phyloP scores from a whole-genome alignment of 805 yeast species.

The Starmera dryadoides region DNA sequence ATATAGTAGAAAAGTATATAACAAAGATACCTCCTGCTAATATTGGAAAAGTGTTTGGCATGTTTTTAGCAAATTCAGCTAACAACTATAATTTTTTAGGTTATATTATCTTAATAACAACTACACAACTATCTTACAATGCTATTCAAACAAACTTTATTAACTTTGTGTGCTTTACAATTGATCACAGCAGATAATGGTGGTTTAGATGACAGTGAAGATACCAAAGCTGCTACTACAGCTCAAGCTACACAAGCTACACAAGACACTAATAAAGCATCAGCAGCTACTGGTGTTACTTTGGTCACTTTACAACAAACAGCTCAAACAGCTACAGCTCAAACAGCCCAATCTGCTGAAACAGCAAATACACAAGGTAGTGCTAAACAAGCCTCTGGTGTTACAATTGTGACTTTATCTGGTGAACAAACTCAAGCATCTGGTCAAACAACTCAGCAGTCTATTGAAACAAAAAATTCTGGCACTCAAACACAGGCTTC shows the following conservation, averaged over 20 bases:
- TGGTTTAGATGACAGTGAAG: constrained; percentile 4
- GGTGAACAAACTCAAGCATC: not conserved
- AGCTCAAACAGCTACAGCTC: constrained; percentile 1
- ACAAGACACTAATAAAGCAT: not conserved
- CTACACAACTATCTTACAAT: not conserved
- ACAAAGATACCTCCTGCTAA: not conserved
- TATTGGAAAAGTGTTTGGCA: not conserved
- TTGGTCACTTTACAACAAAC: not conserved
- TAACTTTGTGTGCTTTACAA: constrained; percentile 2
- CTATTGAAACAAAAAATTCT: no score
- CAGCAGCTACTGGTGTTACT: constrained; percentile 1
- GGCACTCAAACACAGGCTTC: no score
- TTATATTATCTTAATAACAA: no score
- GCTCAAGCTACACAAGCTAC: not conserved
- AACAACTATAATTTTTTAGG: no score
- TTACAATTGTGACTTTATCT: not conserved
- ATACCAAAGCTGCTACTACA: not conserved
- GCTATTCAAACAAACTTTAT: not conserved
- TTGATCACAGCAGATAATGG: not conserved
- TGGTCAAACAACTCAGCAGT: no score
- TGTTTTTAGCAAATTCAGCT: no score
- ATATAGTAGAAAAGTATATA: not conserved
- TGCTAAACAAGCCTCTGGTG: not conserved
- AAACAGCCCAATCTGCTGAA: not conserved
- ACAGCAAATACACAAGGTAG: not conserved